Evolutionary conservation across 202 grass and related monocot species (phyloP), one percentile per base, ranked within the genome.

Genomic region (Sporobolus alterniflorus): DNA sequence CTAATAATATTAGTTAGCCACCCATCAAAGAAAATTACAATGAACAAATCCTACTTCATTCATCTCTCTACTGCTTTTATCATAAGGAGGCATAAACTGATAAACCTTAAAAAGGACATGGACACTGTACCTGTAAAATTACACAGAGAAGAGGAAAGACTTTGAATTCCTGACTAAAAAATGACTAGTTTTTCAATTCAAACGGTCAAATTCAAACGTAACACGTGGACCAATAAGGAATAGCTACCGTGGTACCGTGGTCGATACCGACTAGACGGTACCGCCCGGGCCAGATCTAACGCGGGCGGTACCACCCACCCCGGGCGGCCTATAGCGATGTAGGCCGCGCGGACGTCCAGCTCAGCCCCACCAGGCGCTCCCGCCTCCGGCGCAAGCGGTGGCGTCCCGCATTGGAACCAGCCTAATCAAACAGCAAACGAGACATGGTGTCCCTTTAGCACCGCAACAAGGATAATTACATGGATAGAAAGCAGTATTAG

Each of bases 141-240:
- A 56, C 24, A 46, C 6, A 36, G 24, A 17, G 21, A 69, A 68
- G 41, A 31, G 18, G 33, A 30, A 65, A 60, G 52, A 59, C 2
- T 6, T 17, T 9, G 22, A 61, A n/a, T 24, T 31, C 52, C 85
- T 81, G 76, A 93, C 93, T n/a, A n/a, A n/a, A n/a, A n/a, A n/a
- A n/a, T n/a, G n/a, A n/a, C n/a, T n/a, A n/a, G n/a, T n/a, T n/a
- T n/a, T n/a, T n/a, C n/a, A n/a, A n/a, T n/a, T n/a, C n/a, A n/a
- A n/a, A n/a, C n/a, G n/a, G n/a, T n/a, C n/a, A n/a, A n/a, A n/a
- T n/a, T n/a, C n/a, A n/a, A n/a, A n/a, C n/a, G n/a, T n/a, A n/a
- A n/a, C n/a, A n/a, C n/a, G n/a, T n/a, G n/a, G n/a, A n/a, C n/a
- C n/a, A n/a, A n/a, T n/a, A n/a, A n/a, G n/a, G n/a, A n/a, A n/a